These are phyloP conservation scores for Sarocladiaceae sp. DNA, from an alignment of 2,329 filamentous ascomycete species.

Conservation along the genomic window DNA sequence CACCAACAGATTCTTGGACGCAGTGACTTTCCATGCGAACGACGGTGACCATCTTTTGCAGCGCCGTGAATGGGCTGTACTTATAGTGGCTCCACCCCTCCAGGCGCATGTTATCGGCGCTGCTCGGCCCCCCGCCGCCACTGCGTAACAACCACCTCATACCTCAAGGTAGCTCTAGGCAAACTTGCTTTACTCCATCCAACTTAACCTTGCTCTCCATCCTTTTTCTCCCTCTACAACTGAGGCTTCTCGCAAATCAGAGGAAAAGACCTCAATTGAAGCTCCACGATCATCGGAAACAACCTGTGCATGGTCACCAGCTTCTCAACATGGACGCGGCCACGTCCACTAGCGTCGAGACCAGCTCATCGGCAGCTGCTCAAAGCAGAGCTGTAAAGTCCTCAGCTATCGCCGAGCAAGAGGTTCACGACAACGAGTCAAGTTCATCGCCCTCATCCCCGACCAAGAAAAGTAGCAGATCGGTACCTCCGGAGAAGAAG, in stretches of 20 bases:
- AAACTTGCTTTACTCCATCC: conserved; percentile 4
- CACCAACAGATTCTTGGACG: background rate
- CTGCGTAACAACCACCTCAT: conserved; percentile 5
- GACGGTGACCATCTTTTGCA: no score
- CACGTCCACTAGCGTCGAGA: conserved; percentile 30
- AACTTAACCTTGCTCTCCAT: background rate
- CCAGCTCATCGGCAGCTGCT: conserved; percentile 11
- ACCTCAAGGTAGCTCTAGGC: no score
- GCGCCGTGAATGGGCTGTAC: no score
- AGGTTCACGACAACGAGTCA: background rate
- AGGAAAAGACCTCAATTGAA: no score
- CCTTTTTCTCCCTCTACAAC: background rate
- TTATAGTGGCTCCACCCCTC: background rate
- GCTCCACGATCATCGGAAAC: no score
- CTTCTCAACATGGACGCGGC: conserved; percentile 25
- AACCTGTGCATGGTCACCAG: background rate
- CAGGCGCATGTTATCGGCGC: background rate
- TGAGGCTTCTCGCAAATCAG: background rate
- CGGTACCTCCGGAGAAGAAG: conserved; percentile 43
- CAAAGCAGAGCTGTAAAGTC: conserved; percentile 16
- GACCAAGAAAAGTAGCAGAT: conserved; percentile 11
- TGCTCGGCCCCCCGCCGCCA: background rate
- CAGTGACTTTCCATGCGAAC: background rate
- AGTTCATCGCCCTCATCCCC: conserved; percentile 11
- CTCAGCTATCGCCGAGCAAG: conserved; percentile 15